A percentile compares a stretch with the other conserved stretches of the same genome.
phyloP scores from a whole-genome alignment of 202 grass and related monocot species.

The Elaeis oleifera region DNA sequence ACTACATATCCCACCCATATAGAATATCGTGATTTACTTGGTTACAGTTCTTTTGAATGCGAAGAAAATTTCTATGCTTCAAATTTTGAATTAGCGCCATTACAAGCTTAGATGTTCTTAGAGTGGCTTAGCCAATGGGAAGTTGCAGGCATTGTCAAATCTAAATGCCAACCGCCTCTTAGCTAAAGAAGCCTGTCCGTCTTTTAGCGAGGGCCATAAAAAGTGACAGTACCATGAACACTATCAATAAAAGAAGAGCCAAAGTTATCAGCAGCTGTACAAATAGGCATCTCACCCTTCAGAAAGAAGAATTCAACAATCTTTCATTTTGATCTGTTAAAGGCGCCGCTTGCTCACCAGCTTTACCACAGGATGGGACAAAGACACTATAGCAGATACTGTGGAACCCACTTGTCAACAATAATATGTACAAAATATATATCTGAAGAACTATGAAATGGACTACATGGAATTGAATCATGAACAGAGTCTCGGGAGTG shows the following conservation, averaged over 20 bases:
- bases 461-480: constrained; percentile 29
- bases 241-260: not conserved
- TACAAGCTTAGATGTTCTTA: no score
- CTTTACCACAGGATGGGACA: not conserved
- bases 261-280: not conserved
- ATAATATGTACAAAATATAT: not conserved
- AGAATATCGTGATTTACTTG: no score
- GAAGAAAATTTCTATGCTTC: no score
- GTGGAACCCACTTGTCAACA: not conserved
- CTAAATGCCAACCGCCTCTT: no score
- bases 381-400: not conserved
- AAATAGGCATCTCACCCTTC: not conserved
- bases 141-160: no score
- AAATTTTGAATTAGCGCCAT: no score
- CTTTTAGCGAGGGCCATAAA: not conserved
- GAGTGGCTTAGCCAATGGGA: no score
- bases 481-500: constrained; percentile 91
- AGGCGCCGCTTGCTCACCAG: not conserved
- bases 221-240: not conserved
- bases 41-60: no score
- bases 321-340: not conserved
- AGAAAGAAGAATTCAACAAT: not conserved
- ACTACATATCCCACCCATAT: no score
- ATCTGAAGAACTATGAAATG: not conserved
- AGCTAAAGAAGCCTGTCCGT: constrained; percentile 8